These are phyloP conservation scores for Saccharomycodes ludwigii DNA, from an alignment of 805 yeast species.

Conservation along the genomic window DNA sequence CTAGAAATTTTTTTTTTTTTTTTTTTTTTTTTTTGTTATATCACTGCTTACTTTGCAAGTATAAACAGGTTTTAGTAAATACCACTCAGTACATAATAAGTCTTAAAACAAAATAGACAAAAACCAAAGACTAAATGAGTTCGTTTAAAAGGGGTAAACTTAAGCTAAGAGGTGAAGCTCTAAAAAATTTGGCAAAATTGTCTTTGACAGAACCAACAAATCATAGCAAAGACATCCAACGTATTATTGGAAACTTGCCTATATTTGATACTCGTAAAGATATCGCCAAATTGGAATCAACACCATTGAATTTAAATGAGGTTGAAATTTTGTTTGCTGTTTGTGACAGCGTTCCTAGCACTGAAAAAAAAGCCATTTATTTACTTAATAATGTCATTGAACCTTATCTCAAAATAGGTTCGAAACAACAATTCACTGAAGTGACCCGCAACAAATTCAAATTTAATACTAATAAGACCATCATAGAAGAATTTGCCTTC, in stretches of 20 bases:
- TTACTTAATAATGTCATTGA: constrained; percentile 30
- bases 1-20: constrained; percentile 1
- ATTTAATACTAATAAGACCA: constrained; percentile 23
- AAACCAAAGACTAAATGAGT: too few species aligned
- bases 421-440: constrained; percentile 36
- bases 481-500: constrained; percentile 28
- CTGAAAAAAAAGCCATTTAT: constrained; percentile 26
- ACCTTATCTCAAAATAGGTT: constrained; percentile 37
- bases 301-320: constrained; percentile 39
- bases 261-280: too few species aligned
- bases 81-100: too few species aligned
- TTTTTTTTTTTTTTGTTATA: background rate
- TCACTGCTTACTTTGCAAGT: background rate
- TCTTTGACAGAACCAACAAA: background rate
- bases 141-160: background rate
- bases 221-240: too few species aligned
- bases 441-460: constrained; percentile 21
- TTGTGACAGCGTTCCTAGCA: constrained; percentile 26
- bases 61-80: background rate
- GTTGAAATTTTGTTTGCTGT: constrained; percentile 42
- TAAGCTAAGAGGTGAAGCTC: background rate
- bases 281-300: constrained; percentile 18
- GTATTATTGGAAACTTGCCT: too few species aligned
- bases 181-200: background rate
- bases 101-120: too few species aligned